Evolutionary conservation across 2,329 filamentous ascomycete species (phyloP), one percentile per base, ranked within the genome.

Genomic region (Paecilomyces niveus): DNA sequence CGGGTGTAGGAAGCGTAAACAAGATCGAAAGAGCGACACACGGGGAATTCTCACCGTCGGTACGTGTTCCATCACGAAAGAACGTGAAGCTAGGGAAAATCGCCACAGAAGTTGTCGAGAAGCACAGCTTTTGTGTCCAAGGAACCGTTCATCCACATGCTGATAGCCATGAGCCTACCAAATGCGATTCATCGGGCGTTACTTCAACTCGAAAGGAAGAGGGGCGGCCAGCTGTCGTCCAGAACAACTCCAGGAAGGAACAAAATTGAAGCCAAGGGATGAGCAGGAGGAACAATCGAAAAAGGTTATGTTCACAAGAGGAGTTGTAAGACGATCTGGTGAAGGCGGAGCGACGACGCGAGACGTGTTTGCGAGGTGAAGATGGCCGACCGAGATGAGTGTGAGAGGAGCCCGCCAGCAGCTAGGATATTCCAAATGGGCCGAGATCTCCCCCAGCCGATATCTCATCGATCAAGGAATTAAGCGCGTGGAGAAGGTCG

Each of bases 61-160:
- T 64, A 75, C 65, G 72, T 75, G 73, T 67, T 76, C 72, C 71
- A 74, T 74, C 59, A 64, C 73, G 65, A 69, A 62, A 66, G 64
- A 59, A 62, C 58, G 63, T 58, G 64, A 65, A 63, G 62, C 65
- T 60, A 67, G 69, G 65, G 63, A 63, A 63, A 67, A 64, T 60
- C 68, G 72, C 65, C 67, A 66, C 65, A 60, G 64, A 70, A 65
- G 64, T 70, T 64, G 69, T 64, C 70, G 64, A 66, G 64, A 62
- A 65, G 65, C 66, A 67, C 68, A 55, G 62, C 69, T 64, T 64
- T 63, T 62, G 61, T 58, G 66, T 65, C 66, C 61, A 68, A 66
- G 63, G 67, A 65, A 69, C 66, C 68, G 70, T 66, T 68, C 68
- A 72, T 72, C 63, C 66, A 64, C 66, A 68, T 65, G 63, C 58